Evolutionary conservation across 768 basidiomycete species (phyloP).

Genomic region (Rhodotorula graminis): DNA sequence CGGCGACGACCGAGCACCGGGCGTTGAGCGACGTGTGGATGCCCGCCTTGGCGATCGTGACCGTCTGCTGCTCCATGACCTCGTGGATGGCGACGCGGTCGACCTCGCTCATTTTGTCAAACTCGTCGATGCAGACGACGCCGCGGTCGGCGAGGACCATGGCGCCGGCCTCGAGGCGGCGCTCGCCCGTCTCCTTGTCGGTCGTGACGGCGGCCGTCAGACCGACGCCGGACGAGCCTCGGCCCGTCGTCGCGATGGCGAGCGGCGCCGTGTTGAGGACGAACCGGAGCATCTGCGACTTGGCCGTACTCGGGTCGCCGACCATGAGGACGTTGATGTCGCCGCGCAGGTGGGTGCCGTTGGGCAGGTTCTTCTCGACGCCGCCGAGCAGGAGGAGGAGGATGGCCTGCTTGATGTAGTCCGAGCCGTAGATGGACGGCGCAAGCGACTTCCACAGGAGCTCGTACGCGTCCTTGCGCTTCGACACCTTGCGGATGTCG

Average conservation of each 20-base stretch:
- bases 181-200: conserved; percentile 92
- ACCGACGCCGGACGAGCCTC: conserved; percentile 98
- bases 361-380: conserved; percentile 93
- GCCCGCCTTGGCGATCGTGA: conserved; percentile 98
- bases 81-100: conserved; percentile 99
- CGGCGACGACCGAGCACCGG: conserved; percentile 93
- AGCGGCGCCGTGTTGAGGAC: conserved; percentile 92
- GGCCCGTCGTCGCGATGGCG: conserved; percentile 95
- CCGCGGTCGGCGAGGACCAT: conserved; percentile 99
- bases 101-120: conserved; percentile 99
- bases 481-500: conserved; percentile 86
- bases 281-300: conserved; percentile 91
- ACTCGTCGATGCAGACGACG: conserved; percentile 98
- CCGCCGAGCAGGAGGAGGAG: conserved; percentile 89
- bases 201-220: conserved; percentile 97
- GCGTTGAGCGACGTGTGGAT: conserved; percentile 98
- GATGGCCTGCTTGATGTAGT: conserved; percentile 90
- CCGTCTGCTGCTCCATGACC: conserved; percentile 93
- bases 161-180: conserved; percentile 92
- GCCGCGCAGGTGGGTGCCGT: conserved; percentile 97
- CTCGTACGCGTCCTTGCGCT: conserved; percentile 76
- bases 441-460: conserved; percentile 91
- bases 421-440: conserved; percentile 93
- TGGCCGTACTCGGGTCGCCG: conserved; percentile 97
- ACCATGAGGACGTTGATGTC: conserved; percentile 99